Conservation (phyloP, 768 basidiomycete species). For the Cantharellus anzutake region DNA sequence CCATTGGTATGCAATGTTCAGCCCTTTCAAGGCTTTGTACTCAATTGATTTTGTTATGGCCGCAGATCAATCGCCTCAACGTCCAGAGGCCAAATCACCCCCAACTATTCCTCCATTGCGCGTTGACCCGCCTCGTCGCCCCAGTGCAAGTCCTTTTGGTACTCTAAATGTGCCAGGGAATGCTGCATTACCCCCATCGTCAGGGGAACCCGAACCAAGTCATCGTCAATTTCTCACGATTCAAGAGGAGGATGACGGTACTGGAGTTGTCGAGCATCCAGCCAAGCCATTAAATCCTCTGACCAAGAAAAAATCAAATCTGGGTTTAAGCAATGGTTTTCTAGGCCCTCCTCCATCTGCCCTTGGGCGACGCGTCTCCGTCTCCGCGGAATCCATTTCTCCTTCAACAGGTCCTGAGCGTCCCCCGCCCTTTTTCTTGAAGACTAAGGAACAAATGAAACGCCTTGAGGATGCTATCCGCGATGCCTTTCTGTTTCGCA, state of each 20-base stretch:
- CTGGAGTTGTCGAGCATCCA: not conserved
- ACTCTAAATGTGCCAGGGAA: constrained; percentile 68
- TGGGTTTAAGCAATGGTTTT: not conserved
- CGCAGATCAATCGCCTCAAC: not conserved
- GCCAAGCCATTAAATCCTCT: not conserved
- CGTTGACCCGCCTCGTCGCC: constrained; percentile 34
- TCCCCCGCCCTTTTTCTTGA: constrained; percentile 54
- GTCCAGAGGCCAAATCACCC: not conserved
- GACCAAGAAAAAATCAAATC: not conserved
- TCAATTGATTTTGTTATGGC: not conserved
- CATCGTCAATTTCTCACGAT: constrained; percentile 17
- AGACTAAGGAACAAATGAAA: constrained; percentile 64
- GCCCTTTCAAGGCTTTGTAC: too few species aligned
- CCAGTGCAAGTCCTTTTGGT: constrained; percentile 48
- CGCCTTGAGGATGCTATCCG: constrained; percentile 78
- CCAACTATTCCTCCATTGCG: constrained; percentile 18
- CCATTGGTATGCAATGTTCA: too few species aligned
- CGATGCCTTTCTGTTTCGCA: constrained; percentile 85
- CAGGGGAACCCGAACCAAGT: not conserved
- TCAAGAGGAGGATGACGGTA: constrained; percentile 8
- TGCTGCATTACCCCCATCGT: constrained; percentile 26
- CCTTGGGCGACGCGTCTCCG: constrained; percentile 81
- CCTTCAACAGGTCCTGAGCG: constrained; percentile 48
- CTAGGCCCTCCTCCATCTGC: constrained; percentile 28
- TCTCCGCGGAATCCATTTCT: constrained; percentile 91